Percentiles rank a stretch among this genome's conserved stretches.
Conservation (phyloP, 805 yeast species). For the Kluyveromyces aestuarii region DNA sequence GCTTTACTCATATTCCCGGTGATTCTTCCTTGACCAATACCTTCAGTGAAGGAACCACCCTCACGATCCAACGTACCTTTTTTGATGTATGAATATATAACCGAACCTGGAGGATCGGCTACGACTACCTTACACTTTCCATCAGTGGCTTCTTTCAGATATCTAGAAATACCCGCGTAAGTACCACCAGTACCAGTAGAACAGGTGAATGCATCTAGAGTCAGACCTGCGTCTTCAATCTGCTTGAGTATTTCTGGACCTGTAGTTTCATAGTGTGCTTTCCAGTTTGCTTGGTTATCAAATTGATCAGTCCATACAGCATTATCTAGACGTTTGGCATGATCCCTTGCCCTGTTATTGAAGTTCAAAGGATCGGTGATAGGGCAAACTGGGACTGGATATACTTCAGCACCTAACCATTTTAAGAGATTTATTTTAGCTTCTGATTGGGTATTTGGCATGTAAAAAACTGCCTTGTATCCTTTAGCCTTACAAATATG, state of each 20-base stretch:
- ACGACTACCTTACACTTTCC: constrained; percentile 55
- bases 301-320: constrained; percentile 94
- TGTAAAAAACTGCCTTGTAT: constrained; percentile 75
- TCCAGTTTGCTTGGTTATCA: constrained; percentile 80
- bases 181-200: constrained; percentile 94
- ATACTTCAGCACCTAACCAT: constrained; percentile 75
- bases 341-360: constrained; percentile 80
- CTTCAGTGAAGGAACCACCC: constrained; percentile 90
- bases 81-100: constrained; percentile 67
- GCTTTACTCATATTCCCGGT: constrained; percentile 75
- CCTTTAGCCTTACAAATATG: constrained; percentile 74
- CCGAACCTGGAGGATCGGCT: constrained; percentile 94
- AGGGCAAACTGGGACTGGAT: constrained; percentile 85
- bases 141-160: constrained; percentile 57
- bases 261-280: constrained; percentile 80
- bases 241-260: constrained; percentile 93
- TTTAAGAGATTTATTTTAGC: constrained; percentile 66
- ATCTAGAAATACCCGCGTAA: constrained; percentile 76
- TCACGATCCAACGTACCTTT: constrained; percentile 62
- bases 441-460: constrained; percentile 86
- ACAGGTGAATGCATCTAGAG: constrained; percentile 79
- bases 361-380: constrained; percentile 74
- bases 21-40: constrained; percentile 92
- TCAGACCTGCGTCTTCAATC: constrained; percentile 42
- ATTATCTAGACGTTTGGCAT: constrained; percentile 64